These are phyloP conservation scores for Lindgomyces ingoldianus DNA, from an alignment of 495 filamentous ascomycete genomes.

Conservation along the genomic window DNA sequence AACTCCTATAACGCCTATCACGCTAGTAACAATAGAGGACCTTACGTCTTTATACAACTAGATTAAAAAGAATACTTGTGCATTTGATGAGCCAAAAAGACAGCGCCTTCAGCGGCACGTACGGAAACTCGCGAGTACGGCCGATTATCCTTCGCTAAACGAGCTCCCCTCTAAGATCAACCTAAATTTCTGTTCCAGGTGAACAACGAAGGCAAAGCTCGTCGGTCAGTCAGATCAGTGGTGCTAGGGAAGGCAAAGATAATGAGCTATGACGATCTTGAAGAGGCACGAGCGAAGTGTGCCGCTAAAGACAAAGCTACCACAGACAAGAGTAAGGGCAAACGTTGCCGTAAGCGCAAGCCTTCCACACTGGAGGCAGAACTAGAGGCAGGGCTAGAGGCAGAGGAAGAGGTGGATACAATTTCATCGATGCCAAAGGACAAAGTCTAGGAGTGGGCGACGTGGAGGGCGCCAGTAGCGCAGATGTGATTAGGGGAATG, in stretches of 20 bases:
- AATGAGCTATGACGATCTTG: conserved; percentile 7
- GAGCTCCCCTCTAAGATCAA: conserved; percentile 1
- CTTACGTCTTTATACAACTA: conserved; percentile 3
- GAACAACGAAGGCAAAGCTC: not conserved
- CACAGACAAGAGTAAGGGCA: not conserved
- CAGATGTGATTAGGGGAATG: too few species aligned
- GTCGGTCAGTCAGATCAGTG: not conserved
- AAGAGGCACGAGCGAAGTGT: conserved; percentile 9
- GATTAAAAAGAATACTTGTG: conserved; percentile 2
- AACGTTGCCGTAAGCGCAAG: too few species aligned
- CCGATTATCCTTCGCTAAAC: conserved; percentile 11
- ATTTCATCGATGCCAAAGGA: too few species aligned
- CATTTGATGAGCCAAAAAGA: too few species aligned
- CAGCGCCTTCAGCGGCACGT: conserved; percentile 4
- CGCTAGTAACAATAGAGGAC: not conserved
- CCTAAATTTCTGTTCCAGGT: not conserved
- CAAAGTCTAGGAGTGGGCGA: too few species aligned
- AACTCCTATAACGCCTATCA: not conserved
- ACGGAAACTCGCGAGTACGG: conserved; percentile 7
- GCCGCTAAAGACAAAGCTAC: conserved; percentile 8
- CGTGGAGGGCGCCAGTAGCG: too few species aligned
- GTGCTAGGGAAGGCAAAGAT: conserved; percentile 7
- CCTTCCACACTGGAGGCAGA: too few species aligned
- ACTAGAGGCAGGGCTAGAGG: too few species aligned
- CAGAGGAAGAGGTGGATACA: too few species aligned